Percentiles rank a stretch among this genome's conserved stretches.
These are phyloP conservation scores for Coemansia sp. DNA, from an alignment of 192 early-diverging fungal genomes.

Conservation along the genomic window DNA sequence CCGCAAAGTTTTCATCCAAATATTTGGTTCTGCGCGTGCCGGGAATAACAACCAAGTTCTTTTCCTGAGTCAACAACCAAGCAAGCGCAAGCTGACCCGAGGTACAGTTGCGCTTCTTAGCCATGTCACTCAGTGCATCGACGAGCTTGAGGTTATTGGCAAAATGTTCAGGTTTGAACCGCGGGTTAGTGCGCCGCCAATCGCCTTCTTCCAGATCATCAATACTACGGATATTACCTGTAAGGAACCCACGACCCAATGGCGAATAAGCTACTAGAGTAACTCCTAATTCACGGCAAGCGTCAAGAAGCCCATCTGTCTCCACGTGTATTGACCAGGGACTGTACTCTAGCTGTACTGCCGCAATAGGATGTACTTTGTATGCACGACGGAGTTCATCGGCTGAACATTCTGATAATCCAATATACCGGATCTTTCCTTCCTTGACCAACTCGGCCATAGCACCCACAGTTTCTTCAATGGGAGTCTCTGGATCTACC, in stretches of 20 bases:
- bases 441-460: conserved; percentile 36
- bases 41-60: neutral
- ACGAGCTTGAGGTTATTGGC: conserved; percentile 60
- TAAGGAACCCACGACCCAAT: conserved; percentile 67
- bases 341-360: conserved; percentile 26
- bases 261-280: conserved; percentile 72
- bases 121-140: conserved; percentile 48
- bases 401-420: conserved; percentile 50
- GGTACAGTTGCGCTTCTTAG: conserved; percentile 58
- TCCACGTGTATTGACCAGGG: conserved; percentile 64
- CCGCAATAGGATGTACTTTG: conserved; percentile 50
- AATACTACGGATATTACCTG: conserved; percentile 53
- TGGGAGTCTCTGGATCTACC: conserved; percentile 22
- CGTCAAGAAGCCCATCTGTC: conserved; percentile 60
- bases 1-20: neutral
- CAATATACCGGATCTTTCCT: conserved; percentile 37
- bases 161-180: conserved; percentile 61
- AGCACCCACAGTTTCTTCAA: conserved; percentile 41
- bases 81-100: too few species aligned
- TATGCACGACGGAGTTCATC: conserved; percentile 61
- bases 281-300: conserved; percentile 71
- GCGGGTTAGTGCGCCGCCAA: conserved; percentile 49
- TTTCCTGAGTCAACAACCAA: neutral
- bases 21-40: neutral
- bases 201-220: conserved; percentile 57